Conservation (phyloP, 805 yeast species). For the Yamadazyma tumulicola region DNA sequence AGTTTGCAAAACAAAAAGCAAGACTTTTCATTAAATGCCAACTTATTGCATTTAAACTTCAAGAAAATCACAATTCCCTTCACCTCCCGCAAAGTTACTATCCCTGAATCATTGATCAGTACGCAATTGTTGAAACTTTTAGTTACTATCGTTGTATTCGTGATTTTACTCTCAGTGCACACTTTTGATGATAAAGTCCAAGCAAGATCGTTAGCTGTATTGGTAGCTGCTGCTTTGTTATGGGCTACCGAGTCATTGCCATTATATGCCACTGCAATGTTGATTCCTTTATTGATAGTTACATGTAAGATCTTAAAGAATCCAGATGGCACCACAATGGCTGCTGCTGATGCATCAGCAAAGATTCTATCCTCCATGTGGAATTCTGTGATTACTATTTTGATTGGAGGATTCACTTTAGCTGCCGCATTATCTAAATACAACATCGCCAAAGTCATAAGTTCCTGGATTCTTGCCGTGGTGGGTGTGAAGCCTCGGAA, state of each 20-base stretch:
- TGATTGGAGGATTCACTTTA: slow-evolving; percentile 89
- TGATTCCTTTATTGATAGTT: slow-evolving; percentile 47
- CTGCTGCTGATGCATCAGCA: slow-evolving; percentile 67
- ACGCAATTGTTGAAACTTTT: slow-evolving; percentile 47
- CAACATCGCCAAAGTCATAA: slow-evolving; percentile 80
- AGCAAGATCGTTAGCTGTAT: slow-evolving; percentile 66
- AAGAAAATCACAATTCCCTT: slow-evolving; percentile 16
- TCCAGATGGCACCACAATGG: slow-evolving; percentile 43
- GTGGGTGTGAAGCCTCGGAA: slow-evolving; percentile 86
- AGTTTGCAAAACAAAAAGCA: slow-evolving; percentile 48
- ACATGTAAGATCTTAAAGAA: slow-evolving; percentile 47
- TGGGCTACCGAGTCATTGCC: slow-evolving; percentile 56
- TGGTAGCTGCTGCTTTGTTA: slow-evolving; percentile 50
- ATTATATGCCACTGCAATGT: slow-evolving; percentile 45
- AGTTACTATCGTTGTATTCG: slow-evolving; percentile 49
- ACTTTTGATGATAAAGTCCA: slow-evolving; percentile 66
- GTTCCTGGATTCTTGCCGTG: slow-evolving; percentile 73
- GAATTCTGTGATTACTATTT: slow-evolving; percentile 87
- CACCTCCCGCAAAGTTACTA: slow-evolving; percentile 14
- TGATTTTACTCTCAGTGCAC: slow-evolving; percentile 47
- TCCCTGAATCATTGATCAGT: slow-evolving; percentile 49
- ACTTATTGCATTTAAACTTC: slow-evolving; percentile 19
- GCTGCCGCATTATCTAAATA: slow-evolving; percentile 94
- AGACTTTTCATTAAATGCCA: slow-evolving; percentile 21
- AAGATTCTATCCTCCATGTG: slow-evolving; percentile 87